These are phyloP conservation scores for Fusarium pseudograminearum DNA, from an alignment of 2,329 filamentous ascomycete species.

Conservation along the genomic window DNA sequence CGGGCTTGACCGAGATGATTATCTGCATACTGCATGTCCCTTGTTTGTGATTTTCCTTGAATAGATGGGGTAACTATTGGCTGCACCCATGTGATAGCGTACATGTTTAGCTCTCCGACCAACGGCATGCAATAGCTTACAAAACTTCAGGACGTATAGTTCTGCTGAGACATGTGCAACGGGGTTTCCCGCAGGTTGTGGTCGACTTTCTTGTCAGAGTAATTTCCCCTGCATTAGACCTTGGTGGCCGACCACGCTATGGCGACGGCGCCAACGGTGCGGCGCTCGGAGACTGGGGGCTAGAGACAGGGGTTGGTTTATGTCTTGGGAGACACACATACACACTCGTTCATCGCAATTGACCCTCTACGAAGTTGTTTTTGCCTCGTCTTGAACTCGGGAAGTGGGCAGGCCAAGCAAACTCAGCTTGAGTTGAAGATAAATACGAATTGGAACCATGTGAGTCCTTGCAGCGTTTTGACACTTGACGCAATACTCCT, in stretches of 20 bases:
- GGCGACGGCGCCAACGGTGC: constrained; percentile 47
- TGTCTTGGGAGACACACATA: constrained; percentile 12
- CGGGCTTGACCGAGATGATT: not conserved
- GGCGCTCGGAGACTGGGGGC: constrained; percentile 36
- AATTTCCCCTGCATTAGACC: constrained; percentile 49
- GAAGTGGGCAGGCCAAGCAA: not conserved
- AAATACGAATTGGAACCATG: constrained; percentile 13
- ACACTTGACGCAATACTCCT: not conserved
- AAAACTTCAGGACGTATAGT: not conserved
- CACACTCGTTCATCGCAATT: not conserved
- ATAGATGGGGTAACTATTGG: constrained; percentile 7
- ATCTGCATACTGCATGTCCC: constrained; percentile 1
- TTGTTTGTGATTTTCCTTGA: constrained; percentile 3
- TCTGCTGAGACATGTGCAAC: constrained; percentile 12
- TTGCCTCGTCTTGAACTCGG: constrained; percentile 2
- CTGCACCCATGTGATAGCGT: not conserved
- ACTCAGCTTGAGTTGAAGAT: not conserved
- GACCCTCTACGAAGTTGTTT: not conserved
- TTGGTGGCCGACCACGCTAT: constrained; percentile 41
- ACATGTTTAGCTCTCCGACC: not conserved
- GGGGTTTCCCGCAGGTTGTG: constrained; percentile 14
- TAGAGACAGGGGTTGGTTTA: constrained; percentile 22
- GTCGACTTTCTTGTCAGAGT: constrained; percentile 11
- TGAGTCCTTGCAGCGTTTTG: not conserved
- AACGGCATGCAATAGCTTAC: not conserved